Evolutionary conservation across 495 filamentous ascomycete genomes (phyloP).

Genomic region (Penicillium verhagenii): DNA sequence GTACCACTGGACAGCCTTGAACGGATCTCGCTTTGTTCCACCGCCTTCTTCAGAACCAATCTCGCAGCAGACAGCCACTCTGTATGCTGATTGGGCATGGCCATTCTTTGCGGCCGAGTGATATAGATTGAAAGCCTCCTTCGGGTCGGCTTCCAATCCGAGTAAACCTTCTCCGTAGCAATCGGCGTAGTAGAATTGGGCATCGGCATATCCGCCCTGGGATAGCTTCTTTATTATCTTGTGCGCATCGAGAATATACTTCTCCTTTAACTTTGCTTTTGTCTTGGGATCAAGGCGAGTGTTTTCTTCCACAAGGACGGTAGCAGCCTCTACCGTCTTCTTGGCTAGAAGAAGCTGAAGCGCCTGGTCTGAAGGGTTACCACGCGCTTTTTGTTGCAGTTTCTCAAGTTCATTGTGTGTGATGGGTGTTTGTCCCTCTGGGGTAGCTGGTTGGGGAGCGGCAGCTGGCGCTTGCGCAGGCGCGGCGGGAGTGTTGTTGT

Average conservation of each 20-base stretch:
- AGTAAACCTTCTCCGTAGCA: conserved; percentile 75
- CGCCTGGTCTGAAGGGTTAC: conserved; percentile 68
- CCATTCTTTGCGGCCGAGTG: conserved; percentile 89
- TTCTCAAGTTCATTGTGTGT: conserved; percentile 75
- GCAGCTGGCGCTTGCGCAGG: conserved; percentile 29
- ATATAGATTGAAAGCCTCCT: conserved; percentile 89
- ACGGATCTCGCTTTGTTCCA: conserved; percentile 83
- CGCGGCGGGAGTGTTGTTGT: conserved; percentile 45
- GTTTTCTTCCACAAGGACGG: conserved; percentile 65
- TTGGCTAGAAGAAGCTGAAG: conserved; percentile 74
- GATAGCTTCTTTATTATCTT: conserved; percentile 89
- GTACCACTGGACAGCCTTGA: conserved; percentile 98
- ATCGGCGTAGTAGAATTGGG: conserved; percentile 93
- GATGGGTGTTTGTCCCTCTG: conserved; percentile 50
- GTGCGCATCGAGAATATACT: conserved; percentile 79
- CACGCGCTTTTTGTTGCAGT: conserved; percentile 63
- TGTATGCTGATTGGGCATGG: conserved; percentile 83
- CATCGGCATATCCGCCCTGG: conserved; percentile 65
- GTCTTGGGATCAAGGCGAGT: conserved; percentile 72
- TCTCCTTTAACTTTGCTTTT: conserved; percentile 74
- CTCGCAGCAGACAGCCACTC: conserved; percentile 96
- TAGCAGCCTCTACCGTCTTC: conserved; percentile 81
- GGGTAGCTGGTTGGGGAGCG: conserved; percentile 29
- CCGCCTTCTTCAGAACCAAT: conserved; percentile 92
- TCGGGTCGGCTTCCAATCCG: conserved; percentile 72